Percentiles rank a stretch among this genome's conserved stretches.
phyloP scores from a whole-genome alignment of 495 filamentous ascomycete species.

The Penicillium cinerascens region DNA sequence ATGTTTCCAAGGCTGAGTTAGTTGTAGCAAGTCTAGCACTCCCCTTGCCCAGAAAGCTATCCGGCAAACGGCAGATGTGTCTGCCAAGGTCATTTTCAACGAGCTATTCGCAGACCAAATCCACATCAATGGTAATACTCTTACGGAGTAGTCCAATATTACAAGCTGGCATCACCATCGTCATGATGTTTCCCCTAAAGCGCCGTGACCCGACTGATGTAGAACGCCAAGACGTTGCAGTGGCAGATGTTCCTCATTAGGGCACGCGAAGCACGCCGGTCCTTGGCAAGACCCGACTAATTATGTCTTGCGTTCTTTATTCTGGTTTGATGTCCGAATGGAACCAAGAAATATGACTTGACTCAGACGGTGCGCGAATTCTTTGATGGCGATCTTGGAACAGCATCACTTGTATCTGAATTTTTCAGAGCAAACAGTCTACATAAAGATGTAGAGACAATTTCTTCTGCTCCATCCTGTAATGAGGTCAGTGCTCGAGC shows the following conservation, averaged over 20 bases:
- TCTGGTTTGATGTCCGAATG: neutral
- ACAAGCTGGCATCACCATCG: neutral
- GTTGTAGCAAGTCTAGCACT: neutral
- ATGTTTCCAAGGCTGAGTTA: neutral
- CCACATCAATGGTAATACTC: neutral
- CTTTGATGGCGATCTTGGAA: neutral
- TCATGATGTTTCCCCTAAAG: neutral
- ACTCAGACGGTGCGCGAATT: neutral
- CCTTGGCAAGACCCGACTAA: neutral
- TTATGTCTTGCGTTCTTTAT: neutral
- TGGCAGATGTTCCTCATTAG: neutral
- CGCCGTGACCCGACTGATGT: neutral
- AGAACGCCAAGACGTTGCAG: neutral
- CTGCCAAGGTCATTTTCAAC: neutral
- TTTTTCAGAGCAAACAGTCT: no score
- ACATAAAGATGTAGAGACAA: no score
- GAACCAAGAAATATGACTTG: neutral
- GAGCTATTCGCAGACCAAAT: neutral
- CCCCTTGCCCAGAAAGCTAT: neutral
- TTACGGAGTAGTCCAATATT: neutral
- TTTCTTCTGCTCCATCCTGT: no score
- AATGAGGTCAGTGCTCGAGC: no score
- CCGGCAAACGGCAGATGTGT: neutral
- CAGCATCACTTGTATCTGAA: neutral
- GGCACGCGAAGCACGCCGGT: neutral